Conservation (phyloP, 2,329 filamentous ascomycete species). For the Botrytis hyacinthi region DNA sequence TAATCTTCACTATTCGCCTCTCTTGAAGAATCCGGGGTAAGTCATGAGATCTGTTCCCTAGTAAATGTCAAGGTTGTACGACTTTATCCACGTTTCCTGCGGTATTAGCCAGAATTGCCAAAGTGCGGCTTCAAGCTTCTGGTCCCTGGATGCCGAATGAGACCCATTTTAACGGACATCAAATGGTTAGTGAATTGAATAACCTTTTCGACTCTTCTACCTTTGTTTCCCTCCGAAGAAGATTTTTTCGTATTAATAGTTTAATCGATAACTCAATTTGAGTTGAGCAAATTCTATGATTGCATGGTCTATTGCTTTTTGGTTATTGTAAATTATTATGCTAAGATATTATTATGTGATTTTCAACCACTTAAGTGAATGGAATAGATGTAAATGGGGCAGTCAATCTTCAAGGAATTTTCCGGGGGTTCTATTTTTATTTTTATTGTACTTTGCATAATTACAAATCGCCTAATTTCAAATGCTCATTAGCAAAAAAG, state of each 20-base stretch:
- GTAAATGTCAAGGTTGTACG: neutral
- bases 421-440: neutral
- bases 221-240: neutral
- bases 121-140: neutral
- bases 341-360: neutral
- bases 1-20: neutral
- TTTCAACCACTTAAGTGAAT: neutral
- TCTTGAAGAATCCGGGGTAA: constrained; percentile 17
- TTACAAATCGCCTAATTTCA: neutral
- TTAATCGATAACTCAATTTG: neutral
- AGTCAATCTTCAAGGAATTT: neutral
- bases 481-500: constrained; percentile 11
- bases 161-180: neutral
- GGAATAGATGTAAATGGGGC: neutral
- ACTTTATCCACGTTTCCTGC: constrained; percentile 13
- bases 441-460: neutral
- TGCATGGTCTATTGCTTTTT: neutral
- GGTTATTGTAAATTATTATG: neutral
- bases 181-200: neutral
- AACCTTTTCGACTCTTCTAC: neutral
- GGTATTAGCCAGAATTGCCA: constrained; percentile 13
- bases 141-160: neutral
- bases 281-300: neutral
- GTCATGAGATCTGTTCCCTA: constrained; percentile 4
- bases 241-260: neutral